Base-by-base conservation (phyloP, 2,329 filamentous ascomycete species). In the Knoxdaviesia proteae region DNA sequence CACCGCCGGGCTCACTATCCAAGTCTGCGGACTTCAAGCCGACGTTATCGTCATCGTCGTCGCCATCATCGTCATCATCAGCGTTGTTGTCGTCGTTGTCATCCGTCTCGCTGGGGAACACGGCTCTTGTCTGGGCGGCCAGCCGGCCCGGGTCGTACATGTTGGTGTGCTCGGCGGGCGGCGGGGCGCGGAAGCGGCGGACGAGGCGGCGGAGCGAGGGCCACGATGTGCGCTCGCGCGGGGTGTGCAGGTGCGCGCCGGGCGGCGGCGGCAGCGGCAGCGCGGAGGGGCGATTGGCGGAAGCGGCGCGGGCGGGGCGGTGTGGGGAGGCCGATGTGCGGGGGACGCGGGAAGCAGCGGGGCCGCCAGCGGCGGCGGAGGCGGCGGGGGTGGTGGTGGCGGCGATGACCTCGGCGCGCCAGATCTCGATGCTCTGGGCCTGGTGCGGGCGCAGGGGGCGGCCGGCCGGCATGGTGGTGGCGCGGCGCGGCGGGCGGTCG, bases 391-490 rank as follows among this genome's bases (percentile, higher is more conserved):
- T 44, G 43, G 45, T 49, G 5, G 47, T 46, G 30, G 46, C 44
- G 35, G 48, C 45, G 30, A 40, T 45, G 36, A 71, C 64, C 54
- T 71, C 68, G 42, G 55, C 55, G 44, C 63, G 62, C 68, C 68
- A 72, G 46, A 64, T 58, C 45, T 64, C 54, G 48, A 71, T 67
- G 52, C 61, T 60, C 40, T 56, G 52, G 40, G 60, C 55, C 44
- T 59, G 59, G 42, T 41, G 55, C 53, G 20, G 20, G 20, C 20
- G 20, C 20, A 20, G 20, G 20, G 20, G 20, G 20, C 20, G 20
- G 20, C 20, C 20, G 7, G 30, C 5, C 8, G 11, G 31, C 5
- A 33, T 35, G 40, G 10, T 29, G 32, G 40, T 32, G 30, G 30
- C 10, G 38, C 6, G 10, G 32, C 9, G 32, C 8, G 32, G 32